Percentiles rank a stretch among this genome's conserved stretches.
These are phyloP conservation scores for Diaporthe sp. DNA, from an alignment of 2,329 filamentous ascomycete genomes.

Conservation along the genomic window DNA sequence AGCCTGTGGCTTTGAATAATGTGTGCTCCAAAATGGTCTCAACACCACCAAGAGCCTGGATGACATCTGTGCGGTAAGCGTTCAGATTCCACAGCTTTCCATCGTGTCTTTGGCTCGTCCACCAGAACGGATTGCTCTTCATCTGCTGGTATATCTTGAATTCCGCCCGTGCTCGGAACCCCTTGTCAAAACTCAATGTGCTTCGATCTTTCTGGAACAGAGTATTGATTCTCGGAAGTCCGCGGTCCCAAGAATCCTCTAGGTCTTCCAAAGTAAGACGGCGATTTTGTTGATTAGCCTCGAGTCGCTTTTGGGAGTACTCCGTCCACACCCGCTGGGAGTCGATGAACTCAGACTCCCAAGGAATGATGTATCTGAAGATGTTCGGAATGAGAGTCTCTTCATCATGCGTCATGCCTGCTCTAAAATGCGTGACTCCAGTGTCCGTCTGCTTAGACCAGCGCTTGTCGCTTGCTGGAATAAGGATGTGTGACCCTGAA, in stretches of 20 bases:
- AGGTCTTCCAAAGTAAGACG: conserved; percentile 94
- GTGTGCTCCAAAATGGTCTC: conserved; percentile 98
- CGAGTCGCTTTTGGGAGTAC: conserved; percentile 96
- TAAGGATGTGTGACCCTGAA: conserved; percentile 96
- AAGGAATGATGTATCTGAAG: conserved; percentile 98
- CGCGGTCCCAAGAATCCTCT: conserved; percentile 98
- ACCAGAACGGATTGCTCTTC: conserved; percentile 99
- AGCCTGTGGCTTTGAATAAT: conserved; percentile 95
- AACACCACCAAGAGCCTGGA: conserved; percentile 94
- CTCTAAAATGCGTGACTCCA: conserved; percentile 95
- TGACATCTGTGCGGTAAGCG: conserved; percentile 94
- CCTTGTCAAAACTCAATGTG: conserved; percentile 97
- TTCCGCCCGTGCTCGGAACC: conserved; percentile 92
- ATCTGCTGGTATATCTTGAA: conserved; percentile 99
- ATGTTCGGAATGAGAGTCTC: conserved; percentile 99
- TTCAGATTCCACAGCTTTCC: conserved; percentile 98
- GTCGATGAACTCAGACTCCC: conserved; percentile 99
- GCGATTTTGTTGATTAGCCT: conserved; percentile 97
- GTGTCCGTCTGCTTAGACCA: conserved; percentile 99
- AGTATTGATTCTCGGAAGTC: conserved; percentile 97
- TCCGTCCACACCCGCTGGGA: conserved; percentile 99
- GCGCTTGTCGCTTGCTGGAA: conserved; percentile 95
- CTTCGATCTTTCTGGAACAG: conserved; percentile 98
- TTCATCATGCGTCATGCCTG: conserved; percentile 98
- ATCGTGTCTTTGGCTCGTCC: conserved; percentile 97